Percentiles rank a stretch among this genome's conserved stretches.
Evolutionary conservation across 2,329 filamentous ascomycete species (phyloP).

Genomic region (Leptographium lundbergii): DNA sequence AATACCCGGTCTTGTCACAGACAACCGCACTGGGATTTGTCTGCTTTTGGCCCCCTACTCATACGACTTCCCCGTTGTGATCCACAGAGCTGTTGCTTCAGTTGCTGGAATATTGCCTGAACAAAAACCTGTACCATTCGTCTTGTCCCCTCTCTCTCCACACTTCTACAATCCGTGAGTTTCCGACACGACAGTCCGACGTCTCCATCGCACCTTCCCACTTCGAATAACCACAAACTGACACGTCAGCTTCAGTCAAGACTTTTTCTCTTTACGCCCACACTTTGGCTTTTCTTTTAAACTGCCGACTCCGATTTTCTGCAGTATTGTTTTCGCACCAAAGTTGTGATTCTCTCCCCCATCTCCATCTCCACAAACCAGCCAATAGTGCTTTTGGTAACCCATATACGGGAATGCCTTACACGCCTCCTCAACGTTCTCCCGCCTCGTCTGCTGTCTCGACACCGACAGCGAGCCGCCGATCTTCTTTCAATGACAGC

Average conservation of each 20-base stretch:
- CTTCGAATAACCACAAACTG: background rate
- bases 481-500: constrained; percentile 39
- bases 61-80: background rate
- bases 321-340: background rate
- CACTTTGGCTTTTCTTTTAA: background rate
- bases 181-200: background rate
- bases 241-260: background rate
- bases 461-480: constrained; percentile 45
- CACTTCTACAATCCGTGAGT: background rate
- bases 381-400: constrained; percentile 6
- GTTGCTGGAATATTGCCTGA: constrained; percentile 21
- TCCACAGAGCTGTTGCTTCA: constrained; percentile 8
- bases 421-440: constrained; percentile 65
- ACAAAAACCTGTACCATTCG: constrained; percentile 5
- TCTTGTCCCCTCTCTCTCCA: background rate
- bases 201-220: background rate
- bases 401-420: constrained; percentile 56
- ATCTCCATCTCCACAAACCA: background rate
- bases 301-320: background rate
- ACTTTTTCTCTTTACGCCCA: background rate
- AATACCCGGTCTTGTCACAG: constrained; percentile 14
- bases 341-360: background rate
- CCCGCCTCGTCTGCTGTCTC: constrained; percentile 44
- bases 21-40: constrained; percentile 13
- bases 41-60: background rate